Base-by-base conservation (phyloP, 495 filamentous ascomycete genomes). In the Sordaria brevicollis region DNA sequence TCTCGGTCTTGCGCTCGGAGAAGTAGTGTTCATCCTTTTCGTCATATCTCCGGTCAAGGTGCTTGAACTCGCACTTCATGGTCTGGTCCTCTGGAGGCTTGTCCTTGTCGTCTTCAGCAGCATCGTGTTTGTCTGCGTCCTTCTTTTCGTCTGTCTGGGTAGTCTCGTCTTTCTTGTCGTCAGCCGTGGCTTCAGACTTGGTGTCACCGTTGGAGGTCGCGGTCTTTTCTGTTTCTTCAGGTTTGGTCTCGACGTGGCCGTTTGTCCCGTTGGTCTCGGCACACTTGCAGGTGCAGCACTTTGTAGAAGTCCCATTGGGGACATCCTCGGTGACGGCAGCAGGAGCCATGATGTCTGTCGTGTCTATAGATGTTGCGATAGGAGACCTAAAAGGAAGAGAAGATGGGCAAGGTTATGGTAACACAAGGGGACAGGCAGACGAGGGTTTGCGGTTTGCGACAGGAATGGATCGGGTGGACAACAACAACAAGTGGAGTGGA, bases 21-120 rank as follows among this genome's bases (percentile, higher is more conserved):
- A 75, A 77, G 67, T 77, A 80, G 3, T 65, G 38, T 67, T 77
- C 74, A 62, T 80, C 75, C 19, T 71, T 70, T 8, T 75, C 73
- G 41, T 78, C 74, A 65, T 72, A 78, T 3, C 25, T 66, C n/a
- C 73, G 49, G 54, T 80, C 76, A 65, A 81, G 75, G n/a, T 80
- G 75, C 71, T 81, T 80, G 31, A 81, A 74, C 70, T 80, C 78
- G 68, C 76, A 80, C 49, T 78, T 78, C 75, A 81, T 77, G 41
- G 73, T 69, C 57, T 76, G 68, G 38, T 79, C 75, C 25, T 65
- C 67, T 4, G 75, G 57, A 19, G 39, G 65, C 2, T 43, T 49
- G 34, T 65, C 35, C 37, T 68, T 29, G 49, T 57, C 49, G 13
- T 57, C 49, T 17, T 21, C 15, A 13, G 49, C 49, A 19, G 49